phyloP scores from a whole-genome alignment of 2,329 filamentous ascomycete species.

The Cladosporium sp. region DNA sequence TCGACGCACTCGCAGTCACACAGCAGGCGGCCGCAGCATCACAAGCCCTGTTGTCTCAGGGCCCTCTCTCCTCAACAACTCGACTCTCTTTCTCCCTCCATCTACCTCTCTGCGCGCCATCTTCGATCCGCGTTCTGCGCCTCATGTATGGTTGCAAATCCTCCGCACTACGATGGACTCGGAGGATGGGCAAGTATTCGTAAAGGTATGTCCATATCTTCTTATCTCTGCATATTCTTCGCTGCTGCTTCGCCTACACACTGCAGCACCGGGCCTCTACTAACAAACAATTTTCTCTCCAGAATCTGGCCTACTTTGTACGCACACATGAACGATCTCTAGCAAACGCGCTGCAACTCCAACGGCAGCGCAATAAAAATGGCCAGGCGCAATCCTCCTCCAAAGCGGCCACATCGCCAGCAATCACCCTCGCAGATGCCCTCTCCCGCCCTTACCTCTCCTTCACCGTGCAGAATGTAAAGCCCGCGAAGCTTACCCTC shows the following conservation, averaged over 20 bases:
- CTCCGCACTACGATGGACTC: conserved; percentile 61
- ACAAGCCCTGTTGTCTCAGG: neutral
- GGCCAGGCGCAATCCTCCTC: conserved; percentile 44
- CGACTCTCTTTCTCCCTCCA: neutral
- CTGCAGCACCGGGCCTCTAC: neutral
- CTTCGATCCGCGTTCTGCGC: conserved; percentile 12
- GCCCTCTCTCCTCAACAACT: too few relatives aligned
- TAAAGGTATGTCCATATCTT: conserved; percentile 60
- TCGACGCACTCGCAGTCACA: conserved; percentile 11
- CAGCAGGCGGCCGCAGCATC: conserved; percentile 7
- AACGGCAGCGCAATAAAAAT: conserved; percentile 69
- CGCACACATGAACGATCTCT: conserved; percentile 96
- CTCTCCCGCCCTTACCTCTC: conserved; percentile 76
- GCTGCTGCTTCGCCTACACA: neutral
- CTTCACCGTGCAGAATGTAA: conserved; percentile 79
- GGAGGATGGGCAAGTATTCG: conserved; percentile 84
- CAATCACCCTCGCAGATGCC: conserved; percentile 72
- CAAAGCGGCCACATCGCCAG: conserved; percentile 62
- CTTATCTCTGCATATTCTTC: too few relatives aligned
- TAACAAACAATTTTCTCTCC: conserved; percentile 14
- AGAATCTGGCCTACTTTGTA: conserved; percentile 96
- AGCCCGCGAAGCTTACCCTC: conserved; percentile 85
- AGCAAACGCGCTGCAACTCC: conserved; percentile 88
- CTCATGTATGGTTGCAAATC: conserved; percentile 22
- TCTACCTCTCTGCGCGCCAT: conserved; percentile 7